Conservation (phyloP, 441 rosid species). For the Populus hybrid region DNA sequence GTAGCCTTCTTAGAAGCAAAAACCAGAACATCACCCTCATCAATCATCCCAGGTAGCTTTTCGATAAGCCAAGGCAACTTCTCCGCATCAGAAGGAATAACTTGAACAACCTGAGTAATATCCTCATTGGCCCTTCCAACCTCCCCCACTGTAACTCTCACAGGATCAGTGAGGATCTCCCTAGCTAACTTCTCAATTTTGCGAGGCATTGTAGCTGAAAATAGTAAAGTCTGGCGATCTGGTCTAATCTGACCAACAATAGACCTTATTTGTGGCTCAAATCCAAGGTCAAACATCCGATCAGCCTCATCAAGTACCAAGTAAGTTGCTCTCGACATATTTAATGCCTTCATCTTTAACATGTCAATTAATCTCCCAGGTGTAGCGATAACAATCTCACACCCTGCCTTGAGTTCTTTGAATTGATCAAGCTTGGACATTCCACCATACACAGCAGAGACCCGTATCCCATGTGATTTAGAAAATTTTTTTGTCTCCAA, state of each 20-base stretch:
- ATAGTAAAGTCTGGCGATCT: constrained; percentile 87
- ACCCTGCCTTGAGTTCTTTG: constrained; percentile 90
- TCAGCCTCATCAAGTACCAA: constrained; percentile 98
- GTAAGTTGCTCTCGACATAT: constrained; percentile 76
- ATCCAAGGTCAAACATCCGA: constrained; percentile 97
- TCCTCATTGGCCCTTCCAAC: constrained; percentile 98
- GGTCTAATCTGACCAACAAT: constrained; percentile 94
- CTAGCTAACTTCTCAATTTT: constrained; percentile 93
- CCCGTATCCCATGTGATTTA: constrained; percentile 75
- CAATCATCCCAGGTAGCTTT: constrained; percentile 88
- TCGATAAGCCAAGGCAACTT: constrained; percentile 93
- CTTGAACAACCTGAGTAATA: constrained; percentile 89
- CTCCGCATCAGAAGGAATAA: constrained; percentile 82
- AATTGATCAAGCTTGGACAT: constrained; percentile 95
- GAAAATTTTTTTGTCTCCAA: constrained; percentile 84
- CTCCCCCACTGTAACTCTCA: constrained; percentile 94
- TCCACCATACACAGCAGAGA: constrained; percentile 94
- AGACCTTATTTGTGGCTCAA: constrained; percentile 95
- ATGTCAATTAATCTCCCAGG: constrained; percentile 94
- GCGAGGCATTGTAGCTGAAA: constrained; percentile 95
- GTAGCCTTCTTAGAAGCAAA: constrained; percentile 87
- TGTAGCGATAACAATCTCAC: constrained; percentile 90
- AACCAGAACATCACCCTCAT: constrained; percentile 88
- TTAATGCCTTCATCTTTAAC: constrained; percentile 87
- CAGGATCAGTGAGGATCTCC: constrained; percentile 81